Evolutionary conservation across 495 filamentous ascomycete genomes (phyloP).

Genomic region (Lasiosphaeria miniovina): DNA sequence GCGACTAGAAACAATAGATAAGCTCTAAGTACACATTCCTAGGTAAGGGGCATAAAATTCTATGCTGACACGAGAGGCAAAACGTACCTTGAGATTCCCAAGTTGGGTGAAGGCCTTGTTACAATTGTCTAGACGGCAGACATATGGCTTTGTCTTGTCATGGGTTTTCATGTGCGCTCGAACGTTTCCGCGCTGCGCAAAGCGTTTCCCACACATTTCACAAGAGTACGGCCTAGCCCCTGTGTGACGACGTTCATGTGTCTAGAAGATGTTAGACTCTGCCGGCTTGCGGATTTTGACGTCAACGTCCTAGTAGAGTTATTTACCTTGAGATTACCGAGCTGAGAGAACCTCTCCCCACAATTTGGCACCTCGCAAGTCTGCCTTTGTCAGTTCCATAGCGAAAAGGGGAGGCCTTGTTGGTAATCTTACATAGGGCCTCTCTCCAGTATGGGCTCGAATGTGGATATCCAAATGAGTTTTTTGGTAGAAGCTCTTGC

Average conservation of each 20-base stretch:
- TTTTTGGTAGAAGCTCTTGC: constrained; percentile 85
- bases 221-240: constrained; percentile 86
- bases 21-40: neutral
- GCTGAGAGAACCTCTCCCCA: constrained; percentile 80
- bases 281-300: too few relatives aligned
- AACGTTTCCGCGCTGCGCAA: constrained; percentile 86
- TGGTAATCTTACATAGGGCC: constrained; percentile 71
- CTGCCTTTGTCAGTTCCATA: constrained; percentile 9
- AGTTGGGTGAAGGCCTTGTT: constrained; percentile 83
- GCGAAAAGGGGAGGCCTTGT: neutral
- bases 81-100: constrained; percentile 78
- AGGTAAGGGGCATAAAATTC: neutral
- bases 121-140: constrained; percentile 77
- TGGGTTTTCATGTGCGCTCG: constrained; percentile 85
- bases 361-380: constrained; percentile 81
- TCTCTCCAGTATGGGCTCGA: constrained; percentile 84
- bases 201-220: constrained; percentile 77
- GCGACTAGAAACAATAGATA: constrained; percentile 56
- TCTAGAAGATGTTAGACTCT: constrained; percentile 19
- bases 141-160: constrained; percentile 70
- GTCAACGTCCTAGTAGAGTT: neutral
- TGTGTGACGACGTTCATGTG: constrained; percentile 37
- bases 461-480: constrained; percentile 92
- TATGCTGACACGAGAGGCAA: neutral
- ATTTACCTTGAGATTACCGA: constrained; percentile 82